A percentile compares a stretch with the other conserved stretches of the same genome.
Conservation (phyloP, 331 rosid species). For the Phaseolus coccineus region DNA sequence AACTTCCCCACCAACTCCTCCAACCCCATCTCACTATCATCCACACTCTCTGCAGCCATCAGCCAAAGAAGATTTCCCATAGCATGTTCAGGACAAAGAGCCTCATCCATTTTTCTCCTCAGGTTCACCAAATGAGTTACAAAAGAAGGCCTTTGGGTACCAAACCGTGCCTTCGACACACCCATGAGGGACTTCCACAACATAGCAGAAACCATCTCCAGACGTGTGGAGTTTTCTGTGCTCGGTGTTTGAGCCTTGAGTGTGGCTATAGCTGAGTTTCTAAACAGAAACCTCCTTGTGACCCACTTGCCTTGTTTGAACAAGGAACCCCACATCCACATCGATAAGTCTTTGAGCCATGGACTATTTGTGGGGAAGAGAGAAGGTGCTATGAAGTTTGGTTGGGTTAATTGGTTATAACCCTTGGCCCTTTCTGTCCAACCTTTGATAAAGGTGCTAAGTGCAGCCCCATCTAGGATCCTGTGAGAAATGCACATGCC, state of each 20-base stretch:
- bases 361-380: conserved; percentile 51
- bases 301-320: conserved; percentile 51
- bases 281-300: conserved; percentile 62
- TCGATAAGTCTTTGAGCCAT: conserved; percentile 50
- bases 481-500: conserved; percentile 62
- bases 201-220: conserved; percentile 61
- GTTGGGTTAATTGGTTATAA: neutral
- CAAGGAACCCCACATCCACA: conserved; percentile 47
- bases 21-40: neutral
- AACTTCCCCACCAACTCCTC: conserved; percentile 49
- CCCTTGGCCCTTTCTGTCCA: conserved; percentile 49
- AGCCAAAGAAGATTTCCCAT: conserved; percentile 69
- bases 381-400: conserved; percentile 42
- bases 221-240: conserved; percentile 25
- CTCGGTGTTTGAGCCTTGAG: conserved; percentile 45
- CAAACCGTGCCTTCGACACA: conserved; percentile 43
- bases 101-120: conserved; percentile 46
- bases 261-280: conserved; percentile 44
- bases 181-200: conserved; percentile 60
- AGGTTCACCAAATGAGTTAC: conserved; percentile 61
- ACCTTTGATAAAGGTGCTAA: conserved; percentile 54
- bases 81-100: conserved; percentile 38
- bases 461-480: conserved; percentile 60
- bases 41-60: conserved; percentile 30
- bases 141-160: conserved; percentile 44